Percentiles rank a stretch among this genome's conserved stretches.
Evolutionary conservation across 805 yeast genomes (phyloP).

Genomic region (Candida easanensis): DNA sequence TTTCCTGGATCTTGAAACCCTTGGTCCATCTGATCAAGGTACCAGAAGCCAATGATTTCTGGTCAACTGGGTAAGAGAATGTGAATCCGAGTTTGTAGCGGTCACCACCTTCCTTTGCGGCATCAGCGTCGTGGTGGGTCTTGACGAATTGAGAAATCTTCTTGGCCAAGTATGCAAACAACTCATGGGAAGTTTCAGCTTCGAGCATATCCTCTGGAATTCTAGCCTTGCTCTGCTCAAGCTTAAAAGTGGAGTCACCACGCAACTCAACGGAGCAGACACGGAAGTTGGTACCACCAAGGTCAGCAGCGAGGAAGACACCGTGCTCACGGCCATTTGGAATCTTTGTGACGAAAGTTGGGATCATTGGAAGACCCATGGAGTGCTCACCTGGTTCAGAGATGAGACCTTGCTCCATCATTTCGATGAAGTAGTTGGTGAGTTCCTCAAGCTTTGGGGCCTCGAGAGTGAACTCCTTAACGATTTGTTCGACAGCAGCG

Average conservation of each 20-base stretch:
- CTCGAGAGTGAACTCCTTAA: constrained; percentile 22
- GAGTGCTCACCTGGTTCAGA: constrained; percentile 37
- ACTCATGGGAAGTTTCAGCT: constrained; percentile 57
- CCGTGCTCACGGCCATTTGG: constrained; percentile 89
- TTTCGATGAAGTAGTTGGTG: constrained; percentile 51
- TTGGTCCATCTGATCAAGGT: constrained; percentile 92
- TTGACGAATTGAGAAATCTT: constrained; percentile 64
- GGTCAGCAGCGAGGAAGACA: constrained; percentile 81
- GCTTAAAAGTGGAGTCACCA: constrained; percentile 75
- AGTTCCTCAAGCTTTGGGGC: constrained; percentile 20
- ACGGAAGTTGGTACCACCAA: constrained; percentile 95
- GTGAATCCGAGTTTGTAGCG: constrained; percentile 84
- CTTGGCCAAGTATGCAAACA: constrained; percentile 73
- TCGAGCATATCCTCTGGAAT: constrained; percentile 77
- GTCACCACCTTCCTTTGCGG: constrained; percentile 23
- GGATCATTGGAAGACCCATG: constrained; percentile 82
- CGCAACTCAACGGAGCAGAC: constrained; percentile 81
- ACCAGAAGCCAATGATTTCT: constrained; percentile 76
- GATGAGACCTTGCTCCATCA: constrained; percentile 59
- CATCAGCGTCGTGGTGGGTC: constrained; percentile 49
- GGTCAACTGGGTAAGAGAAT: constrained; percentile 89
- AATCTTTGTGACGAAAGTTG: constrained; percentile 79
- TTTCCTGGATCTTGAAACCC: constrained; percentile 85
- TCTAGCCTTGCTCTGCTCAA: constrained; percentile 73
- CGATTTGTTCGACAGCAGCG: constrained; percentile 18